Conservation (phyloP, 2,329 filamentous ascomycete species). For the Parastagonospora avenae region DNA sequence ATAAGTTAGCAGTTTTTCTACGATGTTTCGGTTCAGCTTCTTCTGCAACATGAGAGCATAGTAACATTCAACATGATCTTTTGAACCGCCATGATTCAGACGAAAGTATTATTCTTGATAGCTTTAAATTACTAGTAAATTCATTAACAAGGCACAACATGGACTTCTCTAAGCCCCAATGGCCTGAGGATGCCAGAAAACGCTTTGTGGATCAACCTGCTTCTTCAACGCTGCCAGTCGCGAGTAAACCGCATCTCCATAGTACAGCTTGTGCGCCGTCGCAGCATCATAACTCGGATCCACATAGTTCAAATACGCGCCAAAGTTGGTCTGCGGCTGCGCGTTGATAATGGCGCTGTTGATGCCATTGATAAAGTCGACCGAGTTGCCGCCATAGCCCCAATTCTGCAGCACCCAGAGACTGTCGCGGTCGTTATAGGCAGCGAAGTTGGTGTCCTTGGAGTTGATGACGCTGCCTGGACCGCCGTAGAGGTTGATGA, state of each 20-base stretch:
- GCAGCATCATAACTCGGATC: constrained; percentile 55
- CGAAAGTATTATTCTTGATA: no score
- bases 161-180: constrained; percentile 28
- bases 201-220: constrained; percentile 46
- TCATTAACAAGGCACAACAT: no score
- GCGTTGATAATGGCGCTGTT: constrained; percentile 46
- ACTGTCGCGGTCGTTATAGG: constrained; percentile 43
- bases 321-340: constrained; percentile 50
- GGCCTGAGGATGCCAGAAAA: constrained; percentile 48
- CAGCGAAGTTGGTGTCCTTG: constrained; percentile 40
- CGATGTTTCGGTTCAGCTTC: no score
- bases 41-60: no score
- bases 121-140: no score
- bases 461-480: constrained; percentile 43
- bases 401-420: constrained; percentile 49
- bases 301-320: constrained; percentile 61
- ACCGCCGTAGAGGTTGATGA: constrained; percentile 48
- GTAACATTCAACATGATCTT: no score
- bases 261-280: constrained; percentile 58
- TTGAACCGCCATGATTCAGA: no score
- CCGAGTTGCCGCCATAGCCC: constrained; percentile 27
- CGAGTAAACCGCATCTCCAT: constrained; percentile 45
- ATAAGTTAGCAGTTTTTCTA: no score
- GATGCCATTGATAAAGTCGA: constrained; percentile 51
- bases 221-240: constrained; percentile 47